Conservation (phyloP, 2,329 filamentous ascomycete species). For the Trematosphaeria pertusa region DNA sequence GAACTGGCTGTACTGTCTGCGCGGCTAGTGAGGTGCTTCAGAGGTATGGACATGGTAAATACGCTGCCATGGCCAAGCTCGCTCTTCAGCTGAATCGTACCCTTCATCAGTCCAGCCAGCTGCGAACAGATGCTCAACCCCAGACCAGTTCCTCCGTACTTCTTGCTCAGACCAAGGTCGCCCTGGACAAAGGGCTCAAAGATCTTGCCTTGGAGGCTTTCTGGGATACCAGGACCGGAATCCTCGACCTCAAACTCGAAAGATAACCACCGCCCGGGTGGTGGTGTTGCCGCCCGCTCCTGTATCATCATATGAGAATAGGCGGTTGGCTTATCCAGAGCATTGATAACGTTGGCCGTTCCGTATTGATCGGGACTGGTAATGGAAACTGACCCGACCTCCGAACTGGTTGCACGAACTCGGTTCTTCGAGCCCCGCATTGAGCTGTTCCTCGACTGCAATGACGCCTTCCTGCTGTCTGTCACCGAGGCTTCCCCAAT, state of each 20-base stretch:
- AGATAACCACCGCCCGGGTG: conserved; percentile 71
- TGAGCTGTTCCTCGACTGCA: conserved; percentile 52
- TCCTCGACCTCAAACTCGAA: conserved; percentile 93
- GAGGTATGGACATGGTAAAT: conserved; percentile 82
- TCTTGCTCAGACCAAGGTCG: conserved; percentile 87
- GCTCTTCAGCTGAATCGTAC: conserved; percentile 74
- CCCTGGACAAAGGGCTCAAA: conserved; percentile 96
- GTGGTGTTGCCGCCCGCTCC: conserved; percentile 47
- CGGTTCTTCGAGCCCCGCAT: conserved; percentile 44
- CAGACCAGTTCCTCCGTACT: conserved; percentile 86
- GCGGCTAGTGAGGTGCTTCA: conserved; percentile 76
- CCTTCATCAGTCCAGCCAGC: conserved; percentile 82
- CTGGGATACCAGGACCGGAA: conserved; percentile 84
- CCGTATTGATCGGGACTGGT: conserved; percentile 36
- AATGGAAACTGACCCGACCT: conserved; percentile 37
- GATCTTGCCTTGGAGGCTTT: conserved; percentile 78
- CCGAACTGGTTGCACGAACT: conserved; percentile 39
- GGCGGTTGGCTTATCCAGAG: conserved; percentile 46
- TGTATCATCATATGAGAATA: conserved; percentile 45
- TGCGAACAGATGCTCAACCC: conserved; percentile 91
- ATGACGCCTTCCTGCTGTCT: conserved; percentile 54
- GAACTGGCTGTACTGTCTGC: conserved; percentile 59
- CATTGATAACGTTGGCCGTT: conserved; percentile 56
- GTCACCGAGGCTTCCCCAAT: conserved; percentile 62
- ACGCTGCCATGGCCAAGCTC: conserved; percentile 76